Base-by-base conservation (phyloP, 2,329 filamentous ascomycete species). In the Helotiales sp. region DNA sequence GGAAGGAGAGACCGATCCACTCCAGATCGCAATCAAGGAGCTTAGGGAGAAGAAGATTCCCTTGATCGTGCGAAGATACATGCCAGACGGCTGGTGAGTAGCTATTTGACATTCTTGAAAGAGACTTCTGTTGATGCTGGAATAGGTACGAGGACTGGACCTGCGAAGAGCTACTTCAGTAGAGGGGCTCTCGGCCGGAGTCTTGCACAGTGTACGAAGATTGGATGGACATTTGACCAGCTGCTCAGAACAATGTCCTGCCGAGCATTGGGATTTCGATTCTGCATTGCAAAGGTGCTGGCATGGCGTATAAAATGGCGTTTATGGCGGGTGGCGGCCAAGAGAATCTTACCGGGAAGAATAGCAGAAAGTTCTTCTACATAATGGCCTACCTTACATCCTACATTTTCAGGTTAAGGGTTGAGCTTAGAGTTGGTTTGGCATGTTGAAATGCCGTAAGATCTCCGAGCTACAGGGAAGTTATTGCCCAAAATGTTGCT, bases 21-120 rank as follows among this genome's bases (percentile, higher is more conserved):
- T 99, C 55, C 92, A 97, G 76, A 98, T 99, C 72, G 95, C 95
- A 24, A 90, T 97, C 75, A 98, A 98, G 78, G 95, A 99, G 77
- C 80, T 99, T 73, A 86, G 91, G 64, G 93, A 98, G 79, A 98
- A 98, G 84, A 99, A 99, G 83, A 96, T 99, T 55, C 95, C 95
- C 24, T 77, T 99, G 60, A 95, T 99, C 57, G 90, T 99, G 64
- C 86, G 95, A 73, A 86, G 95, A 71, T 99, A 98, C 77, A 83
- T 99, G 72, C 95, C 95, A 22, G 95, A 99, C 77, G 95, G 95
- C 79, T 96, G 85, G 91, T 96, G 81, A 81, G 90, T 84, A 9
- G 25, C 15, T 48, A 12, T 2, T 15, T 13, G 7, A 19, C 5
- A 30, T 19, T 48, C 7, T 15, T 24, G 30, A 15, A 17, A 24